A percentile compares a stretch with the other conserved stretches of the same genome.
These are phyloP conservation scores for Ascochyta koolunga DNA, from an alignment of 2,329 filamentous ascomycete species.

Conservation along the genomic window DNA sequence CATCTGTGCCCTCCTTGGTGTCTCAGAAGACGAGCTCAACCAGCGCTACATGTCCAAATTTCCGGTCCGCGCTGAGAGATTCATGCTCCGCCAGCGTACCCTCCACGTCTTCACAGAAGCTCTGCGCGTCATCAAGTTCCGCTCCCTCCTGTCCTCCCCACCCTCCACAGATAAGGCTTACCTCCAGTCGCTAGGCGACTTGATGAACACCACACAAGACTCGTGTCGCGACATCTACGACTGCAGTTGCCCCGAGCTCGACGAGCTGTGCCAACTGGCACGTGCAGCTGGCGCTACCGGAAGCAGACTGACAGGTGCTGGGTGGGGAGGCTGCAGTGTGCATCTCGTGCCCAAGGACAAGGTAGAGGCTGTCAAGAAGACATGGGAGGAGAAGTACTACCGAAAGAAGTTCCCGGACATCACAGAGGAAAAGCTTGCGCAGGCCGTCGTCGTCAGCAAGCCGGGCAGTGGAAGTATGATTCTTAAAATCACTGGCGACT, in stretches of 20 bases:
- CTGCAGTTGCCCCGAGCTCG: conserved; percentile 91
- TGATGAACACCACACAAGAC: conserved; percentile 89
- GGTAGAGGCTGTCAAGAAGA: conserved; percentile 76
- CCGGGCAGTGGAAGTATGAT: conserved; percentile 72
- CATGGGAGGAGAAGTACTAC: conserved; percentile 84
- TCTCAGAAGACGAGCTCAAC: conserved; percentile 74
- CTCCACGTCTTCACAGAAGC: conserved; percentile 92
- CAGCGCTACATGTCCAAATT: conserved; percentile 83
- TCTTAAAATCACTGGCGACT: conserved; percentile 42
- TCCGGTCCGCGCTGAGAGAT: conserved; percentile 83
- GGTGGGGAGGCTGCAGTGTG: conserved; percentile 96
- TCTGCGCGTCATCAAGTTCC: conserved; percentile 82
- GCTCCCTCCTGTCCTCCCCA: conserved; percentile 67
- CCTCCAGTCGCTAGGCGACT: conserved; percentile 73
- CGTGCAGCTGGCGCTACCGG: conserved; percentile 80
- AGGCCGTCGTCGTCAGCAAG: conserved; percentile 86
- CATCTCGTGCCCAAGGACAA: conserved; percentile 87
- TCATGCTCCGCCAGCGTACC: conserved; percentile 86
- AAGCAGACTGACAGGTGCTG: conserved; percentile 86
- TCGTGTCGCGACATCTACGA: conserved; percentile 89
- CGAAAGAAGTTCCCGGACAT: conserved; percentile 70
- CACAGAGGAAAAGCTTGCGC: conserved; percentile 73
- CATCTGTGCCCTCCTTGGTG: conserved; percentile 73
- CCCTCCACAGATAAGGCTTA: conserved; percentile 64
- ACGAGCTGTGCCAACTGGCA: conserved; percentile 83